Percentiles rank a stretch among this genome's conserved stretches.
phyloP scores from a whole-genome alignment of 345 rosid genomes.

The Odontarrhena argentea region DNA sequence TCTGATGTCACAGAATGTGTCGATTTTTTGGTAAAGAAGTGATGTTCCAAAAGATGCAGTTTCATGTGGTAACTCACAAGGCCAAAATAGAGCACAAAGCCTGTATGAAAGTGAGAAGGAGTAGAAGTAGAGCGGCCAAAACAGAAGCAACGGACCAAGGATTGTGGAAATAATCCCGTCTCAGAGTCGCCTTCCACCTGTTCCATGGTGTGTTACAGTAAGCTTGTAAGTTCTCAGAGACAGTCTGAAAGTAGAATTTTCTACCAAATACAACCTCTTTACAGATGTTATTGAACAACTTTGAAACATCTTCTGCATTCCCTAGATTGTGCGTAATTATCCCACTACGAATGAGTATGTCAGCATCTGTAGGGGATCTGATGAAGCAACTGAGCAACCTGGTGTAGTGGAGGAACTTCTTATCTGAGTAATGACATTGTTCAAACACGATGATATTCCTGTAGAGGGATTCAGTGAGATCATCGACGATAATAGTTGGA shows the following conservation, averaged over 20 bases:
- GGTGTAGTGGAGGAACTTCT: conserved; percentile 26
- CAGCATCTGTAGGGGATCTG: conserved; percentile 30
- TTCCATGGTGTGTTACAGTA: conserved; percentile 37
- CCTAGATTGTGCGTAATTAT: conserved; percentile 30
- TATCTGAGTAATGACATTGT: conserved; percentile 31
- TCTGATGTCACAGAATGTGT: conserved; percentile 3
- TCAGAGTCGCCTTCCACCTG: conserved; percentile 28
- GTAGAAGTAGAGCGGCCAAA: not conserved
- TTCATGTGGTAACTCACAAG: not conserved
- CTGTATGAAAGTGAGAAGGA: not conserved
- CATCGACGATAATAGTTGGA: conserved; percentile 30
- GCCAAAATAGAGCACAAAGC: not conserved
- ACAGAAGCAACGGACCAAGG: not conserved
- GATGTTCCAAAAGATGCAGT: too few relatives aligned
- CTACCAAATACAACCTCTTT: conserved; percentile 26
- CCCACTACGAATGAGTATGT: conserved; percentile 31
- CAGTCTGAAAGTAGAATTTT: conserved; percentile 7
- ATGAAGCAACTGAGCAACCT: conserved; percentile 31
- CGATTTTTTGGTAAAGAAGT: too few relatives aligned
- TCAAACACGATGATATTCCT: conserved; percentile 38
- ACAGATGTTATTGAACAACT: conserved; percentile 25
- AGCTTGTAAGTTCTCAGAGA: conserved; percentile 21
- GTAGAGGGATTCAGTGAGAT: conserved; percentile 27
- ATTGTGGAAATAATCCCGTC: not conserved
- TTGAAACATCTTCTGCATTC: conserved; percentile 33